Percentiles rank a stretch among this genome's conserved stretches.
phyloP scores from a whole-genome alignment of 2,329 filamentous ascomycete species.

The Parascedosporium putredinis region DNA sequence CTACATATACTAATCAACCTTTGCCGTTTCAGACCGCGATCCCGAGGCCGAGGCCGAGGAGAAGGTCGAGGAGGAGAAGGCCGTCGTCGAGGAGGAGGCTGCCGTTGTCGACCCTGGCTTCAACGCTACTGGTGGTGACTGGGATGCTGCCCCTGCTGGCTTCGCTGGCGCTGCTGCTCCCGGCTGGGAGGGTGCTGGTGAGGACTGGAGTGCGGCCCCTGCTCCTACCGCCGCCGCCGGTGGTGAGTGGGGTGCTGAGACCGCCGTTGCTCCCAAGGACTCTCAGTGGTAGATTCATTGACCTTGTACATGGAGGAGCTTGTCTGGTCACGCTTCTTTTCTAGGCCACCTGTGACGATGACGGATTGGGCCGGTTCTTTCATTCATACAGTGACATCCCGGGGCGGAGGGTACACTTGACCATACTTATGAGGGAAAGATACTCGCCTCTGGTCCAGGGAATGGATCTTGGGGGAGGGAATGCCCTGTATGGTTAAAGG shows the following conservation, averaged over 20 bases:
- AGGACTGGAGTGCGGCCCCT: constrained; percentile 56
- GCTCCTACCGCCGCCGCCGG: constrained; percentile 54
- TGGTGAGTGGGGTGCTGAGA: constrained; percentile 62
- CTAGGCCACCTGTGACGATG: neutral
- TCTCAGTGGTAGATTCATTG: constrained; percentile 36
- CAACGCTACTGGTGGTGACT: constrained; percentile 57
- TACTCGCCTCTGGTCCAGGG: constrained; percentile 46
- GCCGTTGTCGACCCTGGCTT: constrained; percentile 68
- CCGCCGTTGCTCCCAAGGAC: constrained; percentile 39
- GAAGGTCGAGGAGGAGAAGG: constrained; percentile 90
- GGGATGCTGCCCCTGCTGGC: constrained; percentile 70
- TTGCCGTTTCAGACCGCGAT: constrained; percentile 64
- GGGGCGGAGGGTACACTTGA: constrained; percentile 26
- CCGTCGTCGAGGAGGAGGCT: constrained; percentile 76
- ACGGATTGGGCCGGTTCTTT: constrained; percentile 5
- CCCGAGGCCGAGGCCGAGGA: constrained; percentile 99
- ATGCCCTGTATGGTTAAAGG: constrained; percentile 92
- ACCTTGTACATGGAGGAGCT: neutral
- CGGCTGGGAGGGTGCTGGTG: constrained; percentile 48
- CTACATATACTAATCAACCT: neutral
- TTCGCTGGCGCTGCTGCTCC: constrained; percentile 52
- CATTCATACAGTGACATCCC: constrained; percentile 7
- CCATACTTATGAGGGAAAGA: constrained; percentile 99
- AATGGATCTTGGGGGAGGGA: constrained; percentile 54
- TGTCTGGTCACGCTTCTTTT: neutral